Evolutionary conservation across 2,329 filamentous ascomycete species (phyloP), one percentile per base, ranked within the genome.

Genomic region (Alternaria arbusti): DNA sequence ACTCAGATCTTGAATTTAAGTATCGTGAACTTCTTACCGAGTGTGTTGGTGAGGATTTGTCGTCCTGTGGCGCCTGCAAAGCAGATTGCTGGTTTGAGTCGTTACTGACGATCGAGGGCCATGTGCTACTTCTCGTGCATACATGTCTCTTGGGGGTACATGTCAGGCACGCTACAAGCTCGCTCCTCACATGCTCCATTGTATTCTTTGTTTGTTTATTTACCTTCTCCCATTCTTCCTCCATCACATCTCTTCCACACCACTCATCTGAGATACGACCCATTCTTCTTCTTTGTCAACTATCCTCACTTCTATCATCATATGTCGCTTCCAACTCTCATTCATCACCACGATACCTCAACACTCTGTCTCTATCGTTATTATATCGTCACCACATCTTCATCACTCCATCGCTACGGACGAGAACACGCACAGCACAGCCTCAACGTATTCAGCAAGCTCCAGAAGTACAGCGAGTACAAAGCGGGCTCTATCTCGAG

Each of bases 21-120:
- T 0, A 40, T 17, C 0, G 0, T 17, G 15, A 40, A 40, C 36
- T 1, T 2, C 0, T 40, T 40, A 0, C 0, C 3, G 36, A 0
- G 36, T 40, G 0, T 40, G 36, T 1, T 40, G 36, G 36, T 40
- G 32, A 2, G 0, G 1, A 2, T 1, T 36, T 36, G 0, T 0
- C 1, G 32, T 2, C 30, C 30, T 13, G 15, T 36, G 32, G 32
- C 12, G 11, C 28, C 28, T 32, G 28, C 28, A 1, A 5, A 32
- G 12, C 2, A 13, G 6, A 3, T 13, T 32, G 28, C 5, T 32
- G 12, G 12, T 13, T 32, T 13, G 5, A 13, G 15, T 40, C 36
- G 36, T 40, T 11, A 40, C n/a, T 40, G 36, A 40, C 36, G n/a
- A 17, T 40, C 8, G 1, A 40, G 6, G 8, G 5, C 36, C 36